Evolutionary conservation across 75 land plant species (phyloP), one percentile per base, ranked within the genome.

Genomic region (Pinus taeda): DNA sequence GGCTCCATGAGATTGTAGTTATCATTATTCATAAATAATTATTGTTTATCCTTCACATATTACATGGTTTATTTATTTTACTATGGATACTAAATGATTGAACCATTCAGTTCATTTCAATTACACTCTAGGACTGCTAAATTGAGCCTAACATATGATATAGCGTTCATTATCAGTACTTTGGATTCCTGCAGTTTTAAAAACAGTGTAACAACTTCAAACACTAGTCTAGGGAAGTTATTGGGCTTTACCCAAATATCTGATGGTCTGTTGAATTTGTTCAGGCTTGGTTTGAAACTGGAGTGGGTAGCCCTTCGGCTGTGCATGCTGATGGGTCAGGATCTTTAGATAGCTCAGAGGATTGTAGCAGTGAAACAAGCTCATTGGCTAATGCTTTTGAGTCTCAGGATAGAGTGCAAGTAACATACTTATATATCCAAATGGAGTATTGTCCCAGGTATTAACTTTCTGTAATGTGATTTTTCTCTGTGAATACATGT

Each of bases 361-460:
- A 80, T 82, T 85, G 91, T 78, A 45, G 53, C 63, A 75, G 20
- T 20, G 85, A 62, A 60, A 53, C 71, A 73, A 74, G 74, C 69
- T 79, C 83, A 22, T n/a, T 76, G 24, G 75, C 77, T 76, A 22
- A 36, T 67, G 66, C 57, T 15, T 8, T 36, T 76, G 82, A 69
- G 1, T 79, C 74, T 64, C 81, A 85, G 29, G 78, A 78, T 33
- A 79, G 63, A 60, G 71, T 74, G 26, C 89, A 91, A 79, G 82
- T 88, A 71, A 90, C 96, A 78, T 90, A 83, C 76, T 70, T 96
- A 29, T 96, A 96, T 76, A 96, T 96, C 74, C 98, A 96, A 69
- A 96, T 96, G 98, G 98, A 96, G 78, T 96, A 92, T 72, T 96
- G 98, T 78, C 97, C 97, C 11, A 83, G 97, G 96, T 95, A 83